Evolutionary conservation across 176 grass and related monocot species (phyloP).

Genomic region (Bolboschoenus planiculmis): DNA sequence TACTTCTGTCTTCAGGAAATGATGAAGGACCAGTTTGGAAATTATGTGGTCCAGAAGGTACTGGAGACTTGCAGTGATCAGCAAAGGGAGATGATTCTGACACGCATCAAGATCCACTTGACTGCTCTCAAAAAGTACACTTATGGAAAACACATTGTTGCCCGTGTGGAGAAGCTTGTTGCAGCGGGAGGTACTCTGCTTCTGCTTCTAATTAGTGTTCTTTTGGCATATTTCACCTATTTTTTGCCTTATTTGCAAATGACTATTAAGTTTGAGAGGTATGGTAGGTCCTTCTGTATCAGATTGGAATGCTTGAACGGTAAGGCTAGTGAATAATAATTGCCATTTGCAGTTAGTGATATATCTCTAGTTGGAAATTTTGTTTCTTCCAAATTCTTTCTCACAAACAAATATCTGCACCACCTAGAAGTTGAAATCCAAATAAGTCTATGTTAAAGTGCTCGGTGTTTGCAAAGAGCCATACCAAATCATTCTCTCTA

Average conservation of each 20-base stretch:
- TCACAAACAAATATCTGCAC: background rate
- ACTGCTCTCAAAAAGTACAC: slow-evolving; percentile 85
- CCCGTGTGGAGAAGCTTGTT: slow-evolving; percentile 77
- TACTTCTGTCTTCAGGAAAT: slow-evolving; percentile 37
- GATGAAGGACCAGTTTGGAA: slow-evolving; percentile 88
- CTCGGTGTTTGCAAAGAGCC: background rate
- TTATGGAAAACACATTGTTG: slow-evolving; percentile 82
- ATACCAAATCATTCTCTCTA: background rate
- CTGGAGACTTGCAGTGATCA: slow-evolving; percentile 72
- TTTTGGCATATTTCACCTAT: background rate
- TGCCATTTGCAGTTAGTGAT: background rate
- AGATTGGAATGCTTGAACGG: background rate
- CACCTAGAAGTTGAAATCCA: background rate
- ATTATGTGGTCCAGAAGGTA: slow-evolving; percentile 89
- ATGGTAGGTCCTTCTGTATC: background rate
- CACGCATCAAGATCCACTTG: slow-evolving; percentile 68
- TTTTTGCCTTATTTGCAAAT: background rate
- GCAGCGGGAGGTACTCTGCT: slow-evolving; percentile 50
- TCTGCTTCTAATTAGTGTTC: background rate
- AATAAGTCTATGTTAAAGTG: background rate
- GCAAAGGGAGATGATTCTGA: slow-evolving; percentile 70
- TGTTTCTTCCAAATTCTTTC: background rate
- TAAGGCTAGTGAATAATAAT: background rate
- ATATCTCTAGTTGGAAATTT: background rate
- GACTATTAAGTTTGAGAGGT: background rate